Evolutionary conservation across 495 filamentous ascomycete genomes (phyloP), one percentile per base, ranked within the genome.

Genomic region (Penicillium canescens): DNA sequence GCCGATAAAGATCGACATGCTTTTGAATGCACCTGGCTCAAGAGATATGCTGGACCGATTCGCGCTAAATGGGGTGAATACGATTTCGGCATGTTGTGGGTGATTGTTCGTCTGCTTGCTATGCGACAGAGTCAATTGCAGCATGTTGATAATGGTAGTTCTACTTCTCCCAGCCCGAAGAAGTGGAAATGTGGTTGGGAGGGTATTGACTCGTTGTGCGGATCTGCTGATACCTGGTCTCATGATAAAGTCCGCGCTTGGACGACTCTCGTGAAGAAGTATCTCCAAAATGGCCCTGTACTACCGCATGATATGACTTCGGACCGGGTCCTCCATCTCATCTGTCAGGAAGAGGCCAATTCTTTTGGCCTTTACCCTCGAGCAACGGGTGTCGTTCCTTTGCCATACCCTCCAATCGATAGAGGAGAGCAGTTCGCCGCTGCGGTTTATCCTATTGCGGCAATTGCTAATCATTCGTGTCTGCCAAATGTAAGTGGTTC

Each of bases 331-430:
- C 46, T 75, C 28, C 54, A 58, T 40, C 53, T 75, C 12, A 68
- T 75, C 18, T 75, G 72, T 28, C 61, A 65, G 20, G 70, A 75
- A 55, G 72, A 75, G 39, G 70, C 72, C 8, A 75, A 75, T 45
- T 75, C 72, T 0, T 75, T 75, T 35, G 72, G 72, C 10, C 58
- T 75, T 1, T 75, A 75, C 39, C 72, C 72, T n/a, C 50, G 68
- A 4, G 72, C 72, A 52, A 75, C 70, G 1, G 70, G 72, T 0
- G 31, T 59, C 10, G 57, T 58, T 11, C 66, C 66, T 6, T 14
- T 46, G 3, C 62, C 59, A 0, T 16, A 47, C 1, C 52, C 59
- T 9, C 40, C 50, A 3, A 28, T 60, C 2, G 58, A 62, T n/a
- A 36, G 70, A 37, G 72, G 70, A 0, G 70, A 73, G 40, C 70